phyloP scores from a whole-genome alignment of 2,329 filamentous ascomycete genomes.

The Fusarium denticulatum region DNA sequence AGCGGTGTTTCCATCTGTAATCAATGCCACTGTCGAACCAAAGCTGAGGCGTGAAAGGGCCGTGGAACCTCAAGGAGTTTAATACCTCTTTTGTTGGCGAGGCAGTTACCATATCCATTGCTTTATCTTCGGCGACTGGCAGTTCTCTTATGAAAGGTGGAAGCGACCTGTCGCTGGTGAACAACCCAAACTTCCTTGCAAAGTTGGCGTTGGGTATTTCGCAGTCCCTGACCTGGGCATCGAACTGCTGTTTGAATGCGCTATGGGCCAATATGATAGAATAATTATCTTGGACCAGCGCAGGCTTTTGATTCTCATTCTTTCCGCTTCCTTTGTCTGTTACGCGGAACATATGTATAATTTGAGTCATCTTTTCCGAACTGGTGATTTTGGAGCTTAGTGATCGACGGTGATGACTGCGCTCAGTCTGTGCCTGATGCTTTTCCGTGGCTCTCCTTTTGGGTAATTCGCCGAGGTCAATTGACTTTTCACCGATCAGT shows the following conservation, averaged over 20 bases:
- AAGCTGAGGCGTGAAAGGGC: constrained; percentile 57
- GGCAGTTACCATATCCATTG: constrained; percentile 48
- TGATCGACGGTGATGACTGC: not conserved
- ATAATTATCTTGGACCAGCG: not conserved
- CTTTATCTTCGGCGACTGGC: constrained; percentile 55
- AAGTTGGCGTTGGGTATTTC: constrained; percentile 57
- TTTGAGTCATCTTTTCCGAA: constrained; percentile 3
- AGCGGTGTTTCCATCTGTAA: constrained; percentile 48
- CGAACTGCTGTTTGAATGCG: constrained; percentile 16
- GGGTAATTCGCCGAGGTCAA: constrained; percentile 27
- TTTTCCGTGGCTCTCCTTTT: not conserved
- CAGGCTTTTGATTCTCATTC: not conserved
- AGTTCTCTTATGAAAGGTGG: constrained; percentile 51
- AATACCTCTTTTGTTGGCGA: constrained; percentile 43
- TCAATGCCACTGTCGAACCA: constrained; percentile 58
- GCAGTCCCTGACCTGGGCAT: constrained; percentile 44
- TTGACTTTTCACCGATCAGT: constrained; percentile 48
- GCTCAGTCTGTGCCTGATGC: not conserved
- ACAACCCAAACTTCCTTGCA: constrained; percentile 54
- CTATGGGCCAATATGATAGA: constrained; percentile 3
- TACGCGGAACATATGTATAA: constrained; percentile 16
- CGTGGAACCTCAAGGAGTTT: constrained; percentile 49
- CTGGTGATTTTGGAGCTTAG: constrained; percentile 1
- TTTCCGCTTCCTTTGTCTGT: not conserved
- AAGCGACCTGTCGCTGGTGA: constrained; percentile 46